Evolutionary conservation across 2,329 filamentous ascomycete genomes (phyloP).

Genomic region (Verruconis gallopava): DNA sequence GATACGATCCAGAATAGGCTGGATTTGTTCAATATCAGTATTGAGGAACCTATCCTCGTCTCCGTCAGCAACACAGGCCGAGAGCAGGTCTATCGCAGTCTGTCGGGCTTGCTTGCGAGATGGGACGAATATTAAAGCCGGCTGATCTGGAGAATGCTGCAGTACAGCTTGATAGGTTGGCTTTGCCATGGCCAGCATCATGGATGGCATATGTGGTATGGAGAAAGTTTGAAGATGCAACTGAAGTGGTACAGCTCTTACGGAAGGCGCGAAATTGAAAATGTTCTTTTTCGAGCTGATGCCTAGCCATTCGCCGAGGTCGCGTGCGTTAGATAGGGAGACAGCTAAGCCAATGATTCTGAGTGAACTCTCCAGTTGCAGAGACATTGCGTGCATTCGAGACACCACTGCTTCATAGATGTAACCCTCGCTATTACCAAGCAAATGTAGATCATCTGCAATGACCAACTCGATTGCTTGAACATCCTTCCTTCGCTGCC

Average conservation of each 20-base stretch:
- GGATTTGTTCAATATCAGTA: constrained; percentile 67
- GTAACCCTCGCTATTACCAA: constrained; percentile 76
- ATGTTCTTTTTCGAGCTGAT: constrained; percentile 87
- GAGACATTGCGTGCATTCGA: constrained; percentile 89
- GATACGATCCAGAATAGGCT: constrained; percentile 67
- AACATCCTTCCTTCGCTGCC: constrained; percentile 92
- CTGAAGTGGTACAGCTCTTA: constrained; percentile 78
- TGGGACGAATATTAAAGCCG: constrained; percentile 82
- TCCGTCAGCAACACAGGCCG: constrained; percentile 77
- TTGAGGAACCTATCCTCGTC: constrained; percentile 91
- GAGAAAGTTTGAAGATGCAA: constrained; percentile 91
- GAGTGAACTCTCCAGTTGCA: constrained; percentile 72
- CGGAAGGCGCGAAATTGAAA: constrained; percentile 94
- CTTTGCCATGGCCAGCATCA: constrained; percentile 98
- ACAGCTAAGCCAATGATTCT: constrained; percentile 84
- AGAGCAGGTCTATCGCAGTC: constrained; percentile 75
- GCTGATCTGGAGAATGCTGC: constrained; percentile 78
- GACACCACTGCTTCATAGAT: constrained; percentile 96
- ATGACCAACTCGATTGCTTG: constrained; percentile 85
- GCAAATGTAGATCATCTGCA: constrained; percentile 86
- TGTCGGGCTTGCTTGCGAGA: constrained; percentile 84
- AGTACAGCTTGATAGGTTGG: constrained; percentile 82
- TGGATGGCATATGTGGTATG: constrained; percentile 90
- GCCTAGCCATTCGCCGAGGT: constrained; percentile 95
- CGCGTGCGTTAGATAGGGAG: constrained; percentile 81